phyloP scores from a whole-genome alignment of 495 filamentous ascomycete species.

The Aspergillus cavernicola region DNA sequence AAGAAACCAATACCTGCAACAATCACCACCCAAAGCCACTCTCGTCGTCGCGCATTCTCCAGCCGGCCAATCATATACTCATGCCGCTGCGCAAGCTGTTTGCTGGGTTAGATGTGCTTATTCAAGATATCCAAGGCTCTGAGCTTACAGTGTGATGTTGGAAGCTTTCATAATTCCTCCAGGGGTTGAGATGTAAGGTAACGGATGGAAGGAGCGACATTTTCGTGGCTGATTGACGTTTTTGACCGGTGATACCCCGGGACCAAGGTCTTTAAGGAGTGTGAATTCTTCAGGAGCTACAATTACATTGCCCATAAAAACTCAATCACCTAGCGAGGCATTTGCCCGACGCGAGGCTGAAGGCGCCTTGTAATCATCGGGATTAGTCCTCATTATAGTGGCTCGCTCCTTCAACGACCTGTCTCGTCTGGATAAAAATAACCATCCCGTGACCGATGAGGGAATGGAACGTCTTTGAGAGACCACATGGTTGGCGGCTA shows the following conservation, averaged over 20 bases:
- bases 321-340: neutral
- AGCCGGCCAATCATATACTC: conserved; percentile 13
- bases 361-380: neutral
- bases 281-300: neutral
- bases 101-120: neutral
- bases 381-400: neutral
- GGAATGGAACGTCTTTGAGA: too few relatives aligned
- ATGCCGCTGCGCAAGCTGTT: conserved; percentile 11
- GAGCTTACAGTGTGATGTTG: conserved; percentile 6
- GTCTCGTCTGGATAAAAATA: too few relatives aligned
- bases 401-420: neutral
- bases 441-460: too few relatives aligned
- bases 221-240: neutral
- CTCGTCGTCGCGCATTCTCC: conserved; percentile 14
- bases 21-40: conserved; percentile 34
- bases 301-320: neutral
- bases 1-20: conserved; percentile 59
- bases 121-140: neutral
- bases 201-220: conserved; percentile 7
- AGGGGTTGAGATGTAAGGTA: conserved; percentile 11
- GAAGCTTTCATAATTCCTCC: conserved; percentile 13
- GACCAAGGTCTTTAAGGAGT: too few relatives aligned
- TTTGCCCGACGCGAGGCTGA: conserved; percentile 3
- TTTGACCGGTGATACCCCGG: neutral
- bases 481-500: neutral